These are phyloP conservation scores for Linnemannia hyalina DNA, from an alignment of 192 early-diverging fungal genomes.

Conservation along the genomic window DNA sequence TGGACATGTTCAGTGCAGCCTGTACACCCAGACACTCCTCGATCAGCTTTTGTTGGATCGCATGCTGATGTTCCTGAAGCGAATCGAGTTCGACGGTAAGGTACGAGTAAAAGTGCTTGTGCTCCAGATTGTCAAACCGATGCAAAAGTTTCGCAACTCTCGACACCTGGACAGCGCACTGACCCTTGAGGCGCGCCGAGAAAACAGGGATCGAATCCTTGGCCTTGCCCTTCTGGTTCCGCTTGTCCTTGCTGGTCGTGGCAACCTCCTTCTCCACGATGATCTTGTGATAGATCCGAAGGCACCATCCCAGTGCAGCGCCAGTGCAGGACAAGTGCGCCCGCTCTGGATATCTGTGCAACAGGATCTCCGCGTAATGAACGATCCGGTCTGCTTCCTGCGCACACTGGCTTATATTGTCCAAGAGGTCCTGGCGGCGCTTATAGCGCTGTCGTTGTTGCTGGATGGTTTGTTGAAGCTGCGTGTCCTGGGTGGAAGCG, in stretches of 20 bases:
- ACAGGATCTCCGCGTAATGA: neutral
- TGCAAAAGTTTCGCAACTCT: slow-evolving; percentile 34
- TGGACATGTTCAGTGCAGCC: neutral
- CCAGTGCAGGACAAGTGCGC: slow-evolving; percentile 37
- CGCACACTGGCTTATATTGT: slow-evolving; percentile 46
- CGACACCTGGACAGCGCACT: slow-evolving; percentile 18
- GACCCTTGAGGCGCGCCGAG: slow-evolving; percentile 20
- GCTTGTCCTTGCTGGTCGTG: neutral
- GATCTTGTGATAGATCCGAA: slow-evolving; percentile 49
- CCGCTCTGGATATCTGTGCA: slow-evolving; percentile 43
- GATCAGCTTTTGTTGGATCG: slow-evolving; percentile 33
- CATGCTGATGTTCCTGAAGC: slow-evolving; percentile 30
- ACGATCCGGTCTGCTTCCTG: slow-evolving; percentile 47
- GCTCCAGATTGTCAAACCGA: slow-evolving; percentile 31
- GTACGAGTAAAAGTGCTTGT: slow-evolving; percentile 40
- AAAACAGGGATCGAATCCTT: slow-evolving; percentile 10
- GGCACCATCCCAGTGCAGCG: slow-evolving; percentile 44
- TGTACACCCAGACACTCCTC: slow-evolving; percentile 1
- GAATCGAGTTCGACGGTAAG: slow-evolving; percentile 35
- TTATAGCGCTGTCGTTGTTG: slow-evolving; percentile 28
- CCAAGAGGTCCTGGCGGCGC: slow-evolving; percentile 27
- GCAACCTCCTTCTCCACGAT: slow-evolving; percentile 20
- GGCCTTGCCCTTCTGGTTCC: neutral
- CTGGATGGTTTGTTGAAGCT: neutral
- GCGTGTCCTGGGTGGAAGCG: neutral